Evolutionary conservation across 371 early-diverging fungal genomes (phyloP).

Genomic region (Phascolomyces articulosus): DNA sequence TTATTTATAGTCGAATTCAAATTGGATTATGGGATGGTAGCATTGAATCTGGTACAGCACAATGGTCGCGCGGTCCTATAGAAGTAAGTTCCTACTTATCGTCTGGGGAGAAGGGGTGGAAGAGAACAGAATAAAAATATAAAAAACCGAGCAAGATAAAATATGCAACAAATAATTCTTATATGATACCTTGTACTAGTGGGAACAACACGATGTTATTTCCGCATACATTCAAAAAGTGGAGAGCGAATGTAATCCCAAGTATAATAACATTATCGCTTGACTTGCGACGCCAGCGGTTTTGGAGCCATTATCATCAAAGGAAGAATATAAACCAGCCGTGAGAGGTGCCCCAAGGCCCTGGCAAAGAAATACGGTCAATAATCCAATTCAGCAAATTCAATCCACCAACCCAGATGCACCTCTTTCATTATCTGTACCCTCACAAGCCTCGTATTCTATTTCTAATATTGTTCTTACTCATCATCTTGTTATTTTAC

Average conservation of each 20-base stretch:
- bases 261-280: constrained; percentile 20
- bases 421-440: neutral
- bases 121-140: neutral
- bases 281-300: constrained; percentile 14
- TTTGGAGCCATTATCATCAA: constrained; percentile 1
- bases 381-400: constrained; percentile 1
- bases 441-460: neutral
- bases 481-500: neutral
- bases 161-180: too few relatives aligned
- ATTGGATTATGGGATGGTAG: constrained; percentile 67
- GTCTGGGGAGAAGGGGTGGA: too few relatives aligned
- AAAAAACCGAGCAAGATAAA: too few relatives aligned
- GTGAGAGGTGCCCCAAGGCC: constrained; percentile 11
- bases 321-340: constrained; percentile 3
- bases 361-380: constrained; percentile 10
- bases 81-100: constrained; percentile 30
- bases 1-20: constrained; percentile 35
- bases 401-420: neutral
- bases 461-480: neutral
- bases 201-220: constrained; percentile 18
- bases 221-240: constrained; percentile 20
- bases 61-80: constrained; percentile 48
- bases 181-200: neutral
- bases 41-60: constrained; percentile 40
- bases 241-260: constrained; percentile 19